Base-by-base conservation (phyloP, 805 yeast genomes). In the Kuraishia borneana region DNA sequence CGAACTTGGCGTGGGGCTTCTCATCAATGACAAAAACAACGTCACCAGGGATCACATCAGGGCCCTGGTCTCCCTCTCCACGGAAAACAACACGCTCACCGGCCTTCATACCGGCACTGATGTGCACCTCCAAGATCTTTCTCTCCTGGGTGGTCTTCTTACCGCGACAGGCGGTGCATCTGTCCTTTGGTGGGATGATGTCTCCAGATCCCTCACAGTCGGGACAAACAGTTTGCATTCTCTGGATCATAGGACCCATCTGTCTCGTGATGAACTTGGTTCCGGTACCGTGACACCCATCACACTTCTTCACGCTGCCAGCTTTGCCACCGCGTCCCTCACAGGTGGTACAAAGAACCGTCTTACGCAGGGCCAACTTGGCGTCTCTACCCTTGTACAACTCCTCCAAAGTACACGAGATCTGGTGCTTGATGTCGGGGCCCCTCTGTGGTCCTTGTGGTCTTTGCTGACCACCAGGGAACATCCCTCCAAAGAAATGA, bases 171-270 rank as follows among this genome's bases (percentile, higher is more conserved):
- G 60, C 52, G 48, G 73, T 73, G 76, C 99, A 92, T 52, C 87
- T 73, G 63, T 85, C 95, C 65, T 81, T 81, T 35, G 88, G 70
- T 56, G 81, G 76, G 53, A 87, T 73, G 43, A 80, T 81, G 58
- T 82, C 89, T 57, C 99, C 99, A 39, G 80, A 69, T 55, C 97
- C 98, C 45, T 75, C 63, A 76, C 99, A 92, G 39, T 62, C 78
- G 47, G 83, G 89, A 81, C 99, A 92, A 36, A 76, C 77, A 31
- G 94, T 76, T 67, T 92, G 97, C 76, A 83, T 83, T 70, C 96
- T 83, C 68, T 92, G 99, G 52, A 92, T 83, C 88, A 92, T 85
- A 45, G 95, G 96, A 48, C 99, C 99, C 96, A 92, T 88, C 64
- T 92, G 97, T 68, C 95, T 83, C 35, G 96, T 84, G 45, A 87